These are phyloP conservation scores for Eragrostis nindensis DNA, from an alignment of 176 grass and related monocot species.

Conservation along the genomic window DNA sequence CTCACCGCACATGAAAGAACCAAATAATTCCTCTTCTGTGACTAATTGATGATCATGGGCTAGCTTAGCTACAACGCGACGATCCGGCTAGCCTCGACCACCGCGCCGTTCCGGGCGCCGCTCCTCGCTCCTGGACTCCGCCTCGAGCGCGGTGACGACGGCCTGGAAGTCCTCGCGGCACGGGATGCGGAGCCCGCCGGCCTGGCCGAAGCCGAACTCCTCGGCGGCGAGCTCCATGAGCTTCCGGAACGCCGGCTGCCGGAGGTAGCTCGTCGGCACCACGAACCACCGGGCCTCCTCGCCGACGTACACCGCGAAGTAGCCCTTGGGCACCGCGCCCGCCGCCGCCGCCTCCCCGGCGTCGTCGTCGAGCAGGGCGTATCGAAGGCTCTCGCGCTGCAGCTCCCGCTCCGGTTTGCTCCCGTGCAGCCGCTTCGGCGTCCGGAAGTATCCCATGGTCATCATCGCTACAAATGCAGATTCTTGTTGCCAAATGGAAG, in stretches of 20 bases:
- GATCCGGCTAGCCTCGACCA: slow-evolving; percentile 21
- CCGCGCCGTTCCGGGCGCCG: background rate
- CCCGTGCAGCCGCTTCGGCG: slow-evolving; percentile 35
- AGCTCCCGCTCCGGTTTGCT: background rate
- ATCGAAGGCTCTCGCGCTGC: slow-evolving; percentile 3
- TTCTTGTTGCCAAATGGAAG: background rate
- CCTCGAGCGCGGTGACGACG: slow-evolving; percentile 31
- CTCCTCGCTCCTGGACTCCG: background rate
- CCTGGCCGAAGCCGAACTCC: slow-evolving; percentile 71
- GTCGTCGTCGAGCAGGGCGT: slow-evolving; percentile 1
- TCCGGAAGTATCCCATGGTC: slow-evolving; percentile 55
- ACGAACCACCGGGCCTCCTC: slow-evolving; percentile 53
- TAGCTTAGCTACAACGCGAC: background rate
- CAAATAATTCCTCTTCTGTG: background rate
- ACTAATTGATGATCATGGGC: background rate
- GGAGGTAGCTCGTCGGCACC: slow-evolving; percentile 60
- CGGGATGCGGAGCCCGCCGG: slow-evolving; percentile 52
- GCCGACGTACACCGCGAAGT: slow-evolving; percentile 69
- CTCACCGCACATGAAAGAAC: background rate
- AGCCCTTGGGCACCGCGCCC: slow-evolving; percentile 51
- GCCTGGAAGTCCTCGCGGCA: slow-evolving; percentile 54
- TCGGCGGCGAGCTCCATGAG: slow-evolving; percentile 70
- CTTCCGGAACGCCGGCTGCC: slow-evolving; percentile 41
- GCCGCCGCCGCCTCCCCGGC: background rate
- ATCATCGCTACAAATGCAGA: background rate